phyloP scores from a whole-genome alignment of 305 asterid genomes.

The Rubia tinctorum region DNA sequence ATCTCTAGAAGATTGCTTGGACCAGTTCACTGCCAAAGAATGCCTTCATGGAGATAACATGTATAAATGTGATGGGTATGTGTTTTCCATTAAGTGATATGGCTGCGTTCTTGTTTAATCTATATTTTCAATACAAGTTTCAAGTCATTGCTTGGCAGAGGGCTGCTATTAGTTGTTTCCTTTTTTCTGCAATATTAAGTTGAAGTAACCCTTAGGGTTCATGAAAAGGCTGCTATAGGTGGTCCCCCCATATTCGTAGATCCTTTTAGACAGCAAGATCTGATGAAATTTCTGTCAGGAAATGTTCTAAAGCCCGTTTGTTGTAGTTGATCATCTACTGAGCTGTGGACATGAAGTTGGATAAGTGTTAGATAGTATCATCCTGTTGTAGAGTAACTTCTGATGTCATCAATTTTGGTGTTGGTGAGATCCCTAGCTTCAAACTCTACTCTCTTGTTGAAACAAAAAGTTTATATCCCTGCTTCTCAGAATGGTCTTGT shows the following conservation, averaged over 20 bases:
- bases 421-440: background rate
- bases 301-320: too few species aligned
- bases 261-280: too few species aligned
- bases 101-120: background rate
- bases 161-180: too few species aligned
- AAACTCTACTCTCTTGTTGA: background rate
- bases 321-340: too few species aligned
- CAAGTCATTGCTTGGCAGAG: background rate
- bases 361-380: background rate
- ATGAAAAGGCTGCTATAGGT: background rate
- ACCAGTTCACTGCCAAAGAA: slow-evolving; percentile 90
- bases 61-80: slow-evolving; percentile 95
- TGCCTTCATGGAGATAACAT: slow-evolving; percentile 95
- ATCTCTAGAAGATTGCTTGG: slow-evolving; percentile 95
- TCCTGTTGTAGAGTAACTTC: background rate
- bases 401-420: background rate
- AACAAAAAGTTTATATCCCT: background rate
- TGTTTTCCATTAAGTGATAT: slow-evolving; percentile 9
- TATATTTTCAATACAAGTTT: background rate
- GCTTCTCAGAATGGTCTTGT: background rate
- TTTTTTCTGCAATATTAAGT: background rate
- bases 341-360: too few species aligned
- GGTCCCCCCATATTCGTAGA: background rate
- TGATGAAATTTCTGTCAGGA: too few species aligned
- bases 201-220: background rate